phyloP scores from a whole-genome alignment of 495 filamentous ascomycete genomes.

The Aspergillus wentii region DNA sequence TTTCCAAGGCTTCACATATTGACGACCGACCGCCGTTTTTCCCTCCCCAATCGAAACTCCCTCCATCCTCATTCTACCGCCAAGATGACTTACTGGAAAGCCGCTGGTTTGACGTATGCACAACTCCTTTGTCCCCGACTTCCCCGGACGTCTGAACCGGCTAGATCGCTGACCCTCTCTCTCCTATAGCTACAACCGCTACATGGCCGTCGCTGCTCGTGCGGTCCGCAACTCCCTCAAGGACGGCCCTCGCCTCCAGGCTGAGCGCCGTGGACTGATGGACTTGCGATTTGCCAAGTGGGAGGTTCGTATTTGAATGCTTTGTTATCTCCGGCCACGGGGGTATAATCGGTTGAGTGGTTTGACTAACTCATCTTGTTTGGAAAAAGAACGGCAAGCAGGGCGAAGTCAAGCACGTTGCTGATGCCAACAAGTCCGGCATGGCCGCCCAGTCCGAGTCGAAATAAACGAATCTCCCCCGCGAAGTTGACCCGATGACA shows the following conservation, averaged over 20 bases:
- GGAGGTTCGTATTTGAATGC: conserved; percentile 69
- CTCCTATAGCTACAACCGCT: conserved; percentile 46
- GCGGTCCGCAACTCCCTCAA: conserved; percentile 81
- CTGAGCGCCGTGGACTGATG: conserved; percentile 86
- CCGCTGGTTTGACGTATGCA: conserved; percentile 89
- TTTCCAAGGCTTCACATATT: conserved; percentile 28
- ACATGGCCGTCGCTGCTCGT: conserved; percentile 51
- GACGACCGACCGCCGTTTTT: conserved; percentile 24
- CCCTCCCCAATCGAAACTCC: conserved; percentile 24
- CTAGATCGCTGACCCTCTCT: conserved; percentile 27
- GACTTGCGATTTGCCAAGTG: conserved; percentile 94
- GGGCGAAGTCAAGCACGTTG: conserved; percentile 74
- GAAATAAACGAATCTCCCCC: conserved; percentile 30
- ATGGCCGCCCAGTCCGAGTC: conserved; percentile 42
- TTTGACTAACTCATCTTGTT: conserved; percentile 17
- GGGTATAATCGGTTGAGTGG: conserved; percentile 10
- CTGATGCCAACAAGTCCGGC: conserved; percentile 63
- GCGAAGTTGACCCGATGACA: conserved; percentile 8
- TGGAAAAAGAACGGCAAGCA: conserved; percentile 85
- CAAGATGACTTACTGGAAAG: conserved; percentile 99
- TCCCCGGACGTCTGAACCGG: conserved; percentile 5
- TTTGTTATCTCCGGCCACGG: too few species aligned
- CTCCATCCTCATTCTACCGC: conserved; percentile 28
- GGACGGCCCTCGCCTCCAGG: conserved; percentile 78
- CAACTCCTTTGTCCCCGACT: not conserved